Evolutionary conservation across 306 rosid genomes (phyloP), one percentile per base, ranked within the genome.

Genomic region (Astragalus membranaceus): DNA sequence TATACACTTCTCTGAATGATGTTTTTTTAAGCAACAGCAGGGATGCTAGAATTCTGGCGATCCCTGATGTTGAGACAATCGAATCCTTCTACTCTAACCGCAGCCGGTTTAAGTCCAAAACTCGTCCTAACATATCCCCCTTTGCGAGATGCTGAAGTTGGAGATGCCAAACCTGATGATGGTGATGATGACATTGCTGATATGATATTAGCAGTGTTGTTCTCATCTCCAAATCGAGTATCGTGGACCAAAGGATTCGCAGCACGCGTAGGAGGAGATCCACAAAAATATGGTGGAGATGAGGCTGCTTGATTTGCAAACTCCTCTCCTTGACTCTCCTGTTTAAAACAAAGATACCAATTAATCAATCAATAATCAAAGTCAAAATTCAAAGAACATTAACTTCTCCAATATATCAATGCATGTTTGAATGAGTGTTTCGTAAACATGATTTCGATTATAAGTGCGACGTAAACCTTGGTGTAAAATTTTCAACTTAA

Each of bases 31-130:
- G 96, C 98, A 48, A 92, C 68, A 41, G 87, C 88, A 67, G 92
- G 83, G 88, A 89, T 81, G 83, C 97, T 76, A 2, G 97, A 92
- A 85, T 81, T 92, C 79, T 85, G 94, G 78, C 85, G 75, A 83
- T 91, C 97, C 91, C 87, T 84, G 4, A 26, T 26, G 63, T 76
- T 85, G 72, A 85, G 97, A 70, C 96, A 88, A 72, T 92, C 96
- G 6, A 92, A 92, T 71, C 98, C 98, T 79, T 92, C 98, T 82
- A 92, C 88, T 85, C 98, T 92, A 92, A 89, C 98, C 23, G 88
- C 80, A n/a, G 92, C 91, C 0, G 94, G 94, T 72, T 87, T 89
- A 44, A 72, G 83, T 41, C 96, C 98, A 29, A 82, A 84, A 60
- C 76, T 85, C 87, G 79, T 67, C 72, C 96, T 92, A 56, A 68